Evolutionary conservation across 768 basidiomycete genomes (phyloP).

Genomic region (Pisolithus tinctorius): DNA sequence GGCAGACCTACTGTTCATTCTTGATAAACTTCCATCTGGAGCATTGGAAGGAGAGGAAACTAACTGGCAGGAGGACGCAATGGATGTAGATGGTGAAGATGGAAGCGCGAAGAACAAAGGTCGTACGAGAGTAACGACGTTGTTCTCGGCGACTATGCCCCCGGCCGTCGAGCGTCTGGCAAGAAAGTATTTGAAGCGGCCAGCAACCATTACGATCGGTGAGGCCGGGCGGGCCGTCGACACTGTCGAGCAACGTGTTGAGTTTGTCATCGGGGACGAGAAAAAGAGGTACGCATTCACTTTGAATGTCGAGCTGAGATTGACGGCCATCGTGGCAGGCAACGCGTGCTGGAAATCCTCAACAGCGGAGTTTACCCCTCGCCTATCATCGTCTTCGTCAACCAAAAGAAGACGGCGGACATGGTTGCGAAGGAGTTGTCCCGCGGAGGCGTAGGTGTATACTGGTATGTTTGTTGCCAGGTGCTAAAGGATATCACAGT

Average conservation of each 20-base stretch:
- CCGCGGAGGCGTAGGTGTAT: conserved; percentile 68
- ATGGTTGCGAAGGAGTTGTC: conserved; percentile 94
- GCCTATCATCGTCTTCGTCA: conserved; percentile 98
- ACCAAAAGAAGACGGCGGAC: conserved; percentile 99
- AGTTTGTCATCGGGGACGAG: conserved; percentile 88
- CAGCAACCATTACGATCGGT: conserved; percentile 96
- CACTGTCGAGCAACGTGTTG: conserved; percentile 93
- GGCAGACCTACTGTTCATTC: conserved; percentile 85
- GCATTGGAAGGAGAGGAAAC: conserved; percentile 83
- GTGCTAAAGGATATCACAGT: conserved; percentile 38
- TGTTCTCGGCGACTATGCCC: conserved; percentile 99
- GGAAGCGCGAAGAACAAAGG: conserved; percentile 45
- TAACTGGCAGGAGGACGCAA: conserved; percentile 43
- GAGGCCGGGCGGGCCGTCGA: conserved; percentile 97
- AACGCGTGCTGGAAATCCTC: conserved; percentile 84
- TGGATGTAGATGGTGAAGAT: conserved; percentile 73
- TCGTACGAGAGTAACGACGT: conserved; percentile 84
- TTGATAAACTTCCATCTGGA: conserved; percentile 85
- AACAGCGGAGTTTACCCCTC: conserved; percentile 77
- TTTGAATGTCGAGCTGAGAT: conserved; percentile 8
- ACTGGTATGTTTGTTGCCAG: not conserved
- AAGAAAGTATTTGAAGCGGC: conserved; percentile 86
- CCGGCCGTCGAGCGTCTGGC: conserved; percentile 93
- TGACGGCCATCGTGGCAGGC: conserved; percentile 36
- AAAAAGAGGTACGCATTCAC: conserved; percentile 78